Percentiles rank a stretch among this genome's conserved stretches.
Conservation (phyloP, 495 filamentous ascomycete species). For the Sphaerosporella brunnea region DNA sequence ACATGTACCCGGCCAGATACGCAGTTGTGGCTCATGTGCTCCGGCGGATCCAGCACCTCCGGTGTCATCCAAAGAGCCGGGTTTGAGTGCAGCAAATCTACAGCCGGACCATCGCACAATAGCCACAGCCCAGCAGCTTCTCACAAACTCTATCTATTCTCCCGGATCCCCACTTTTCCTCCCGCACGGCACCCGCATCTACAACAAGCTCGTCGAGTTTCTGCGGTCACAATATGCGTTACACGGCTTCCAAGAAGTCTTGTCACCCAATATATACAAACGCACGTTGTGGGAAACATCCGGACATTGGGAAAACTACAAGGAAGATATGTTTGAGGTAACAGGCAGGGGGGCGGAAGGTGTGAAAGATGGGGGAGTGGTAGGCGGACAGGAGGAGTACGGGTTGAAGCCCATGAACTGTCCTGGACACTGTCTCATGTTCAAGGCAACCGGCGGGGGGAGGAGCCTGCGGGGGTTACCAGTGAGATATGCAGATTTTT, state of each 20-base stretch:
- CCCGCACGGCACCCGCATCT: conserved; percentile 66
- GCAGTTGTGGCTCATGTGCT: background rate
- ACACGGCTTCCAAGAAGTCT: conserved; percentile 81
- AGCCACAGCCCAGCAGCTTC: conserved; percentile 54
- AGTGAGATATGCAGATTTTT: conserved; percentile 84
- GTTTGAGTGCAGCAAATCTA: background rate
- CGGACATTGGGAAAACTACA: conserved; percentile 86
- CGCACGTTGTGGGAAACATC: conserved; percentile 73
- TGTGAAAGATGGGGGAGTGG: conserved; percentile 24
- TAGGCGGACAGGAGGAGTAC: conserved; percentile 64
- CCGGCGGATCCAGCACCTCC: background rate
- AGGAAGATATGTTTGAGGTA: conserved; percentile 88
- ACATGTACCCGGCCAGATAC: background rate
- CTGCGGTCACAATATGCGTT: conserved; percentile 70
- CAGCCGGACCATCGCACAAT: conserved; percentile 47
- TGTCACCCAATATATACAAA: conserved; percentile 90
- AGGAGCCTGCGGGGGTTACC: conserved; percentile 70
- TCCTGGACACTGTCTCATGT: conserved; percentile 83
- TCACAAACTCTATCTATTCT: conserved; percentile 59
- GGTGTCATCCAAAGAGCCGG: background rate
- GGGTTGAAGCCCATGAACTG: conserved; percentile 96
- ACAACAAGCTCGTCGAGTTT: conserved; percentile 74
- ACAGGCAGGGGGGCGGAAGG: conserved; percentile 42
- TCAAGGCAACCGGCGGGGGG: conserved; percentile 41
- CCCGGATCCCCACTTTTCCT: conserved; percentile 81